These are phyloP conservation scores for Zymoseptoria tritici DNA, from an alignment of 2,329 filamentous ascomycete species.

Conservation along the genomic window DNA sequence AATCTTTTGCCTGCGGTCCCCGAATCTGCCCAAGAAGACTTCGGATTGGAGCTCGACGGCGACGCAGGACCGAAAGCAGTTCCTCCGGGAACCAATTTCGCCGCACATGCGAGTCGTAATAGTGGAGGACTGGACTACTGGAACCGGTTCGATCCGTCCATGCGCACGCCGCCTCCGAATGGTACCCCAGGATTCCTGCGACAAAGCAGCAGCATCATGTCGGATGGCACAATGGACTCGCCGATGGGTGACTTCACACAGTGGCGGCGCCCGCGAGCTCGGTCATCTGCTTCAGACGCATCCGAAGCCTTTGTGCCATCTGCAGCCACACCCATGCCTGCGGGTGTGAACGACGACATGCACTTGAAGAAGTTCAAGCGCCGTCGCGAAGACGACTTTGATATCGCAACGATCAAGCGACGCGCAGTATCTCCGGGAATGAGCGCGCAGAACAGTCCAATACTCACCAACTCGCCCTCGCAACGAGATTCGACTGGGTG, in stretches of 20 bases:
- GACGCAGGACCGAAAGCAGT: conserved; percentile 22
- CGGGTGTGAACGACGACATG: conserved; percentile 27
- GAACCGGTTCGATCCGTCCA: conserved; percentile 66
- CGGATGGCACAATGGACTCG: conserved; percentile 67
- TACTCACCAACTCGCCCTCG: conserved; percentile 72
- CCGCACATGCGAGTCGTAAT: conserved; percentile 64
- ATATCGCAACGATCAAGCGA: conserved; percentile 80
- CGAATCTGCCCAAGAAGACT: conserved; percentile 57
- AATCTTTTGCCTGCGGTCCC: conserved; percentile 51
- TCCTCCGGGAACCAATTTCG: conserved; percentile 59
- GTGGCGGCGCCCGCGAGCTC: conserved; percentile 25
- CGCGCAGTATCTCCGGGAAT: conserved; percentile 86
- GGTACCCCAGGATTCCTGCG: conserved; percentile 45
- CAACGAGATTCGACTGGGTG: conserved; percentile 57
- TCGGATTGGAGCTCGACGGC: conserved; percentile 53
- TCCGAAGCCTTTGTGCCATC: conserved; percentile 23
- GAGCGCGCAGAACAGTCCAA: conserved; percentile 82
- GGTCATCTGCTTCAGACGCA: conserved; percentile 27
- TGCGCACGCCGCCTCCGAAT: conserved; percentile 53
- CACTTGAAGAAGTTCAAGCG: conserved; percentile 52
- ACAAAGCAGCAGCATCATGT: conserved; percentile 46
- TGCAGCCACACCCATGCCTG: conserved; percentile 7
- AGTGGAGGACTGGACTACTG: conserved; percentile 68
- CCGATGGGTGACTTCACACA: conserved; percentile 34
- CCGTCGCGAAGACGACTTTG: conserved; percentile 85